These are phyloP conservation scores for Irineochytrium annulatum DNA, from an alignment of 192 early-diverging fungal genomes.

Conservation along the genomic window DNA sequence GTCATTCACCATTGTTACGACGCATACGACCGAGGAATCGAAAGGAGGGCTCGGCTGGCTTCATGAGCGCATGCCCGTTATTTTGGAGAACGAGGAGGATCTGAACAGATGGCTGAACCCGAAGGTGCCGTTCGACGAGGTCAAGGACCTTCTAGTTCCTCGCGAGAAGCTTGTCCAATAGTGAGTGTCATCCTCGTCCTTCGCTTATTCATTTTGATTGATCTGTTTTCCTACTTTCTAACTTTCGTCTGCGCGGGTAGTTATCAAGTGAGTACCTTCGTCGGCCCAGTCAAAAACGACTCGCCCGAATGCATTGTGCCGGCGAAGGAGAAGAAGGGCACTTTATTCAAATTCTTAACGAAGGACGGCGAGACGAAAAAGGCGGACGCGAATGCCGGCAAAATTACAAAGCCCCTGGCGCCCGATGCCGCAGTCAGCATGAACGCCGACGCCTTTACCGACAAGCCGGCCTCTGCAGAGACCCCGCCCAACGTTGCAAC, in stretches of 20 bases:
- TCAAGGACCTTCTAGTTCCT: constrained; percentile 33
- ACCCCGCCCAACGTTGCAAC: too few relatives aligned
- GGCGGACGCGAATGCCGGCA: too few relatives aligned
- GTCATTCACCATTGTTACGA: constrained; percentile 50
- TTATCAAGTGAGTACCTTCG: constrained; percentile 16
- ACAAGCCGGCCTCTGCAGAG: too few relatives aligned
- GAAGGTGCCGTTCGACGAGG: constrained; percentile 13
- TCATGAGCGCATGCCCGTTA: constrained; percentile 48
- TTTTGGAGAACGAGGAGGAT: constrained; percentile 28
- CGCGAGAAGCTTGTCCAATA: constrained; percentile 23
- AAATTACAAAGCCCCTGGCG: too few relatives aligned
- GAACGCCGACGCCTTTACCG: too few relatives aligned
- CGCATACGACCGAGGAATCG: constrained; percentile 11
- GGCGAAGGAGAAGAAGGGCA: constrained; percentile 13
- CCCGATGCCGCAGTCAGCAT: too few relatives aligned
- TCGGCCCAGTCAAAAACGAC: constrained; percentile 31
- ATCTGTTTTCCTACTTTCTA: neutral
- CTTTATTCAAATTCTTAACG: constrained; percentile 24
- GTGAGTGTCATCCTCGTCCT: neutral
- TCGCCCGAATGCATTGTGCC: constrained; percentile 28
- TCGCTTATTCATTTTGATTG: neutral
- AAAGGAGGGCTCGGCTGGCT: constrained; percentile 51
- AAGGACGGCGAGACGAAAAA: constrained; percentile 3
- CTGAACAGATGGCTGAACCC: constrained; percentile 38
- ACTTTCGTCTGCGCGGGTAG: constrained; percentile 10